Conservation (phyloP, 1,139 yeast species). For the Scheffersomyces parashehatae region DNA sequence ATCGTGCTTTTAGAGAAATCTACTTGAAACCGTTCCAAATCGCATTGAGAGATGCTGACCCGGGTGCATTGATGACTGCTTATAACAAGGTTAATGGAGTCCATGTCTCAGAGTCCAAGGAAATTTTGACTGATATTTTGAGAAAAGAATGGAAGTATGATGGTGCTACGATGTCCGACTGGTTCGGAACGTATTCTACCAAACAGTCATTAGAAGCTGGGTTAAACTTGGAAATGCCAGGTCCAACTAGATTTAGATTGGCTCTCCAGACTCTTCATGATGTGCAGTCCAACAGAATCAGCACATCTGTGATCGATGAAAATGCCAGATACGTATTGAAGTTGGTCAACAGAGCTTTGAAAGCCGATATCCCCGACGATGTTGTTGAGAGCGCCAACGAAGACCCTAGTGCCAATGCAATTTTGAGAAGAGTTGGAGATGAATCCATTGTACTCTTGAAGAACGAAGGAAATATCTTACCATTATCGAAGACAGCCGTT, state of each 20-base stretch:
- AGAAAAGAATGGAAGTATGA: slow-evolving; percentile 18
- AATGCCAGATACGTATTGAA: slow-evolving; percentile 48
- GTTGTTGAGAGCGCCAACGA: slow-evolving; percentile 42
- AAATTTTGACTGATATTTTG: slow-evolving; percentile 15
- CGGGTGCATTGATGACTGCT: slow-evolving; percentile 19
- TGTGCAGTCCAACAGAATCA: slow-evolving; percentile 14
- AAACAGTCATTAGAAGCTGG: slow-evolving; percentile 19
- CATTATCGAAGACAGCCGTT: slow-evolving; percentile 33
- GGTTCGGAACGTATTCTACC: slow-evolving; percentile 19
- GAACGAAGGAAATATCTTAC: slow-evolving; percentile 47
- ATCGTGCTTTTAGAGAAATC: slow-evolving; percentile 20
- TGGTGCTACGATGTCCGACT: slow-evolving; percentile 20
- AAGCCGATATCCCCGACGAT: slow-evolving; percentile 44
- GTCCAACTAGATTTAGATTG: slow-evolving; percentile 16
- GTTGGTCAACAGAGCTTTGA: slow-evolving; percentile 44
- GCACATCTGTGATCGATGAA: slow-evolving; percentile 35
- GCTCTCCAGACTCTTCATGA: slow-evolving; percentile 13
- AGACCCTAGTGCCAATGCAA: slow-evolving; percentile 42
- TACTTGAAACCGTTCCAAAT: slow-evolving; percentile 22
- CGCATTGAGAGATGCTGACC: slow-evolving; percentile 16
- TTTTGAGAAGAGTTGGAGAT: slow-evolving; percentile 49
- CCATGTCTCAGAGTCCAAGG: slow-evolving; percentile 15
- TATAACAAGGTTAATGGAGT: slow-evolving; percentile 20
- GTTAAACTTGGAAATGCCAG: slow-evolving; percentile 23
- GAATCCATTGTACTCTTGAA: slow-evolving; percentile 56